phyloP scores from a whole-genome alignment of 2,329 filamentous ascomycete species.

The Stagonosporopsis vannaccii region DNA sequence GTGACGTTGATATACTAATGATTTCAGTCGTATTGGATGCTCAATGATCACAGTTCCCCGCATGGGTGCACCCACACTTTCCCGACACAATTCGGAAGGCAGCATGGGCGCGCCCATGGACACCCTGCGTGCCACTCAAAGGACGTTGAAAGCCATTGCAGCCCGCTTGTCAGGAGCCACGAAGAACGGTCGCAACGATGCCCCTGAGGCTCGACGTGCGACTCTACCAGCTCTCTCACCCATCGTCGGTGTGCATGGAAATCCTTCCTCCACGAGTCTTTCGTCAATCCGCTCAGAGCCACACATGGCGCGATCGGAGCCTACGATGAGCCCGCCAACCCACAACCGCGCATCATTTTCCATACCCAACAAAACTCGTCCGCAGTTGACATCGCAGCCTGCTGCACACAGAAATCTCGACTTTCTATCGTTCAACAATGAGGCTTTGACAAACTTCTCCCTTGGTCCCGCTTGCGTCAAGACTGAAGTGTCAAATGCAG shows the following conservation, averaged over 20 bases:
- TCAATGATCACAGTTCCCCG: slow-evolving; percentile 52
- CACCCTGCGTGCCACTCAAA: slow-evolving; percentile 52
- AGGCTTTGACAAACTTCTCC: slow-evolving; percentile 43
- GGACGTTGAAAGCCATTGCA: slow-evolving; percentile 58
- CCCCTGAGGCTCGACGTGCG: slow-evolving; percentile 50
- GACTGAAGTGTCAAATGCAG: slow-evolving; percentile 65
- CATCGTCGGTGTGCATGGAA: slow-evolving; percentile 52
- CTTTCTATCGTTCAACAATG: slow-evolving; percentile 56
- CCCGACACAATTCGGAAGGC: slow-evolving; percentile 56
- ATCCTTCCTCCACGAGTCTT: slow-evolving; percentile 60
- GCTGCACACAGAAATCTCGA: slow-evolving; percentile 54
- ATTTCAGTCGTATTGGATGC: slow-evolving; percentile 50
- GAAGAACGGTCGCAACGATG: slow-evolving; percentile 35
- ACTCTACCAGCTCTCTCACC: slow-evolving; percentile 54
- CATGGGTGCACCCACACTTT: slow-evolving; percentile 49
- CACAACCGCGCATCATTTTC: slow-evolving; percentile 44
- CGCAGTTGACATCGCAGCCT: slow-evolving; percentile 29
- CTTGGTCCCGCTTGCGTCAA: slow-evolving; percentile 50
- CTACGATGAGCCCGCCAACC: slow-evolving; percentile 54
- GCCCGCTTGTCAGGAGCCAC: slow-evolving; percentile 51
- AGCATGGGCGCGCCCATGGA: slow-evolving; percentile 48
- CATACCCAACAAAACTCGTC: slow-evolving; percentile 45
- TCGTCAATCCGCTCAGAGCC: slow-evolving; percentile 55
- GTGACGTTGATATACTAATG: background rate
- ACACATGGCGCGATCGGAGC: slow-evolving; percentile 55